Percentiles rank a stretch among this genome's conserved stretches.
Conservation (phyloP, 2,329 filamentous ascomycete species). For the Penicillium psychrosexuale region DNA sequence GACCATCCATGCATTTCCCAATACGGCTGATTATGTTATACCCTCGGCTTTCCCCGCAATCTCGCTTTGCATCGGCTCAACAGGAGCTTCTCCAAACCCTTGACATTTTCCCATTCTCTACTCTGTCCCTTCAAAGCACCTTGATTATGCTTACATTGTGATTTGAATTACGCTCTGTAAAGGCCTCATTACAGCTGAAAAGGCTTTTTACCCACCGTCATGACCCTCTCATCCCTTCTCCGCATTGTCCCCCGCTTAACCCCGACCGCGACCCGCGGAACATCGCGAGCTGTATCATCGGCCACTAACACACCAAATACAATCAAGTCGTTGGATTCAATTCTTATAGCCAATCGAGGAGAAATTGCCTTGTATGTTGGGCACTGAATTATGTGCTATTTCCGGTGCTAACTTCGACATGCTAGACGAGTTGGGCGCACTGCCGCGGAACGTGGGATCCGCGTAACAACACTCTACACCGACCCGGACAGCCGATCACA, state of each 20-base stretch:
- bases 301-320: conserved; percentile 20
- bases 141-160: conserved; percentile 12
- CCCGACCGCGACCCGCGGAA: conserved; percentile 29
- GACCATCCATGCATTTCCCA: neutral
- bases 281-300: conserved; percentile 32
- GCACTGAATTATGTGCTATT: neutral
- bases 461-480: conserved; percentile 91
- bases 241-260: conserved; percentile 38
- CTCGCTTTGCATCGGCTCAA: conserved; percentile 40
- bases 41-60: conserved; percentile 33
- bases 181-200: conserved; percentile 5
- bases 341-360: conserved; percentile 93
- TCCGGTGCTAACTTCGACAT: conserved; percentile 9
- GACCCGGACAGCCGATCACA: conserved; percentile 83
- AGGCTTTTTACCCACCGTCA: conserved; percentile 19
- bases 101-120: conserved; percentile 1
- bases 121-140: neutral
- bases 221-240: conserved; percentile 41
- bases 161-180: neutral
- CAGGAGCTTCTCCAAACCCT: conserved; percentile 12
- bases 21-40: conserved; percentile 9
- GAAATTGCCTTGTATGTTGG: conserved; percentile 75
- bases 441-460: conserved; percentile 81
- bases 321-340: conserved; percentile 60
- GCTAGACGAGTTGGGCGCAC: conserved; percentile 76